phyloP scores from a whole-genome alignment of 2,329 filamentous ascomycete genomes.

The Immersiporthe knoxdaviesiana region DNA sequence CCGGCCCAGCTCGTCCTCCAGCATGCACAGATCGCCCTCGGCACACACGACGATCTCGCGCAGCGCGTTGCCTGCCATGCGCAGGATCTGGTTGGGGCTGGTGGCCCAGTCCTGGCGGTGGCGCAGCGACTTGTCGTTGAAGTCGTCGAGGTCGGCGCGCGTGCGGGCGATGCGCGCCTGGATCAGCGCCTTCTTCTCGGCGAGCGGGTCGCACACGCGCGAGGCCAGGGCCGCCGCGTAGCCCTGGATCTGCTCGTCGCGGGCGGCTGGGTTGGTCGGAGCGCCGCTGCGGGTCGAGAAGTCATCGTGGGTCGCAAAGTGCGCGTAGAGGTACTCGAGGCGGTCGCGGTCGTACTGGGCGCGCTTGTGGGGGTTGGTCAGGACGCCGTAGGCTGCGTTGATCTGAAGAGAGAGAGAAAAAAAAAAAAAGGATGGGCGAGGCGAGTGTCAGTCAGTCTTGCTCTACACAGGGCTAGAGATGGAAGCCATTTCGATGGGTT shows the following conservation, averaged over 20 bases:
- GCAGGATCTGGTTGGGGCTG: constrained; percentile 21
- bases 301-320: constrained; percentile 13
- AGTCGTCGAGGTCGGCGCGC: constrained; percentile 25
- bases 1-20: constrained; percentile 27
- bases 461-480: too few species aligned
- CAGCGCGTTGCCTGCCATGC: constrained; percentile 26
- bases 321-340: constrained; percentile 24
- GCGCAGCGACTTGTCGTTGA: constrained; percentile 17
- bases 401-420: constrained; percentile 11
- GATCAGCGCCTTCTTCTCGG: constrained; percentile 21
- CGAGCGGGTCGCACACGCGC: constrained; percentile 20
- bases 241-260: constrained; percentile 25
- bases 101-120: constrained; percentile 27
- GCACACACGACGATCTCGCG: constrained; percentile 23
- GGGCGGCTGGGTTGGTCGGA: background rate
- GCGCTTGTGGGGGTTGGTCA: constrained; percentile 22
- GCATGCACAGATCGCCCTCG: constrained; percentile 22
- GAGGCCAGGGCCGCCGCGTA: constrained; percentile 21
- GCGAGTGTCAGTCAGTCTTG: background rate
- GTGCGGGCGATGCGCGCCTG: constrained; percentile 11
- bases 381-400: constrained; percentile 22
- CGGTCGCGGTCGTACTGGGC: constrained; percentile 30
- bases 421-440: too few species aligned
- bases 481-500: too few species aligned
- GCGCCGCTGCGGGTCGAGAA: constrained; percentile 8